phyloP scores from a whole-genome alignment of 2,329 filamentous ascomycete species.

The Setomelanomma holmii region DNA sequence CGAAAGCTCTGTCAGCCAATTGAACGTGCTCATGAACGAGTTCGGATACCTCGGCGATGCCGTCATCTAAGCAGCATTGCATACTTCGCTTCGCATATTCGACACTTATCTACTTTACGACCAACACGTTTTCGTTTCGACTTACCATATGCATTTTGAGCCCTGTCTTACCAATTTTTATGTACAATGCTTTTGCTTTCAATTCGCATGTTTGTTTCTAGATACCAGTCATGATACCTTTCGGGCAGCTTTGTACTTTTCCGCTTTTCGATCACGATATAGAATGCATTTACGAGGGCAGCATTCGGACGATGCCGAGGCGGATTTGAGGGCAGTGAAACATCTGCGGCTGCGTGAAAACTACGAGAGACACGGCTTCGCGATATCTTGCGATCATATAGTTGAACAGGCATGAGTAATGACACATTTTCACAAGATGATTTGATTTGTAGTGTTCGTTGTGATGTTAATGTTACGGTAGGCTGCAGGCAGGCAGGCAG shows the following conservation, averaged over 20 bases:
- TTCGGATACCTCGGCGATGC: conserved; percentile 43
- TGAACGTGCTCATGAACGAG: conserved; percentile 39
- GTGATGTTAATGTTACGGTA: neutral
- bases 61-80: conserved; percentile 37
- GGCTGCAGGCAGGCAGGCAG: neutral
- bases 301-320: neutral
- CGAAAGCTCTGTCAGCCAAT: conserved; percentile 30
- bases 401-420: neutral
- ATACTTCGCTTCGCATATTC: neutral
- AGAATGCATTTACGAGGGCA: neutral
- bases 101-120: neutral
- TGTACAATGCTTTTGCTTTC: no score
- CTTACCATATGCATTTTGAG: neutral
- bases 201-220: neutral
- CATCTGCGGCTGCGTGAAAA: no score
- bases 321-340: no score
- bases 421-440: neutral
- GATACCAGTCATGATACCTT: conserved; percentile 1
- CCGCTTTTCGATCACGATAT: neutral
- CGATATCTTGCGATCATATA: no score
- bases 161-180: neutral
- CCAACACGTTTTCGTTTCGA: neutral
- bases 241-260: neutral
- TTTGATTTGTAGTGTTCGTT: neutral
- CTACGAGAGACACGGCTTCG: neutral